Conservation (phyloP, 2,329 filamentous ascomycete genomes). For the Pseudogymnoascus sp. region DNA sequence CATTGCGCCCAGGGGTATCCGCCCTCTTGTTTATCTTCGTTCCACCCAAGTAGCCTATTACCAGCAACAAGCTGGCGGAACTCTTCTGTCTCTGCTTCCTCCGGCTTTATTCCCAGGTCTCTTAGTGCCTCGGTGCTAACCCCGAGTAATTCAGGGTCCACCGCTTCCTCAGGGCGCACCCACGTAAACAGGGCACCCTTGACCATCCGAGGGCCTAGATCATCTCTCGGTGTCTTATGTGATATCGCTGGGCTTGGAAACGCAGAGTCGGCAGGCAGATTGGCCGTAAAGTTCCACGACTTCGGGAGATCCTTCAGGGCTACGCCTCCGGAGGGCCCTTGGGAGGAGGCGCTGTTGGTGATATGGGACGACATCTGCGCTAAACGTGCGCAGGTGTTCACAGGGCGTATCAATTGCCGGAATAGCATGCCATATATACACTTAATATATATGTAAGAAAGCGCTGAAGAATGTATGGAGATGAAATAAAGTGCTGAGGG, state of each 20-base stretch:
- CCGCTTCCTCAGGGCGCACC: conserved; percentile 68
- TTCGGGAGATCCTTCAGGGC: conserved; percentile 50
- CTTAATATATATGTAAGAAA: not conserved
- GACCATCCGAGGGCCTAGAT: conserved; percentile 74
- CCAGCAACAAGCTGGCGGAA: conserved; percentile 74
- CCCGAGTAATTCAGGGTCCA: conserved; percentile 69
- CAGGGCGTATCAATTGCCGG: conserved; percentile 19
- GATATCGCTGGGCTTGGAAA: conserved; percentile 77
- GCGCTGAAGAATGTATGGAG: not conserved
- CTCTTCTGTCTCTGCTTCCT: conserved; percentile 60
- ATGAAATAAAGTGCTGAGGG: not conserved
- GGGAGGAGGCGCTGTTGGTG: conserved; percentile 20
- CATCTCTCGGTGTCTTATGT: conserved; percentile 67
- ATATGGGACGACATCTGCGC: conserved; percentile 38
- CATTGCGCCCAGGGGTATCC: conserved; percentile 98
- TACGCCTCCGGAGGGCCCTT: conserved; percentile 16
- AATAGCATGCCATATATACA: conserved; percentile 21
- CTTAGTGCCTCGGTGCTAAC: conserved; percentile 70
- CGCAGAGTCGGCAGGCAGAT: conserved; percentile 63
- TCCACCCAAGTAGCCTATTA: conserved; percentile 73
- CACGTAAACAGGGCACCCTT: conserved; percentile 81
- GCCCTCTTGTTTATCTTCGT: conserved; percentile 53
- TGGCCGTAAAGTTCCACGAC: conserved; percentile 55
- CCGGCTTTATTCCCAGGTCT: conserved; percentile 66
- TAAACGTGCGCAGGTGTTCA: conserved; percentile 30